Evolutionary conservation across 495 filamentous ascomycete genomes (phyloP).

Genomic region (Lophiostoma macrostomum): DNA sequence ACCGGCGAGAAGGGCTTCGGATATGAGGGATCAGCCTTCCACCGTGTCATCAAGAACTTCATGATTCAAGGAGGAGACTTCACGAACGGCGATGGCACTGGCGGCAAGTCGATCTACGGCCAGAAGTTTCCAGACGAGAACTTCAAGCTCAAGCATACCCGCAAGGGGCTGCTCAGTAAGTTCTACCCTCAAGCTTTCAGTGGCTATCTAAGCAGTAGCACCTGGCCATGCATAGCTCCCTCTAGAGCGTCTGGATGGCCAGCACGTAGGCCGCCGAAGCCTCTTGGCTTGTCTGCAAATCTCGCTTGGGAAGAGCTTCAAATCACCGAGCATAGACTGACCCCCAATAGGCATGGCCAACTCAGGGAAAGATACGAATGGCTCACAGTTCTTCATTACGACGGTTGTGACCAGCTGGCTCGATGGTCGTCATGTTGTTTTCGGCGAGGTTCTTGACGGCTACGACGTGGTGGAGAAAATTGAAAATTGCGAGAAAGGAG

Average conservation of each 20-base stretch:
- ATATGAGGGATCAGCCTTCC: conserved; percentile 93
- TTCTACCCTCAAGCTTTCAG: neutral
- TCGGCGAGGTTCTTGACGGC: conserved; percentile 64
- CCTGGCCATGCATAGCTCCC: too few species aligned
- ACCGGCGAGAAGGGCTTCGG: conserved; percentile 97
- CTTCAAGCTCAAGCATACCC: conserved; percentile 94
- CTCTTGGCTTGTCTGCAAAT: too few species aligned
- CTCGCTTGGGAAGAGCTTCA: too few species aligned
- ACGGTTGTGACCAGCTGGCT: conserved; percentile 70
- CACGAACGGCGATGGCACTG: conserved; percentile 89
- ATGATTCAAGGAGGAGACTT: conserved; percentile 99
- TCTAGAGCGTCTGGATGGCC: too few species aligned
- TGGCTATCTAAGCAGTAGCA: too few species aligned
- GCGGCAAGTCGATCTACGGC: conserved; percentile 97
- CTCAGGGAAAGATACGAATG: conserved; percentile 95
- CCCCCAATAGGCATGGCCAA: conserved; percentile 80
- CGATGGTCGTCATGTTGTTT: conserved; percentile 77
- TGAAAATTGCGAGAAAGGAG: conserved; percentile 68
- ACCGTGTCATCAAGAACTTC: conserved; percentile 97
- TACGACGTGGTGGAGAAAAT: conserved; percentile 86
- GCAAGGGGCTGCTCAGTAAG: conserved; percentile 62
- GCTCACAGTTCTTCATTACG: conserved; percentile 93
- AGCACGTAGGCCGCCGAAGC: too few species aligned
- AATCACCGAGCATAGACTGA: conserved; percentile 2
- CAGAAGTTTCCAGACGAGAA: conserved; percentile 96